Evolutionary conservation across 441 rosid species (phyloP).

Genomic region (Omphalea diandra): DNA sequence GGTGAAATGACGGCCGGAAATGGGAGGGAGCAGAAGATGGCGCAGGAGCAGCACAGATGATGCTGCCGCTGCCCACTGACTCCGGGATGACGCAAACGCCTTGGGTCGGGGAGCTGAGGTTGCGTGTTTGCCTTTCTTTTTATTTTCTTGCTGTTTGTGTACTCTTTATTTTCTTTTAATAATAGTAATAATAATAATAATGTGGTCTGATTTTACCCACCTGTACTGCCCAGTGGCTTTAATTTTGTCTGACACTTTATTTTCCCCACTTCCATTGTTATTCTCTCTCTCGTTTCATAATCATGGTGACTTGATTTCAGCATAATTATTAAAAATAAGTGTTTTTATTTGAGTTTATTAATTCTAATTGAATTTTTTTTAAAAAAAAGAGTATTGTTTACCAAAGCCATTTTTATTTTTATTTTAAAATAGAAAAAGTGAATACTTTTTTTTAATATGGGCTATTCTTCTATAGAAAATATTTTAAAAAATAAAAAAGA

Average conservation of each 20-base stretch:
- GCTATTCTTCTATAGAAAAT: too few relatives aligned
- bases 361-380: too few relatives aligned
- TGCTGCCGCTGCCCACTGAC: slow-evolving; percentile 12
- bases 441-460: too few relatives aligned
- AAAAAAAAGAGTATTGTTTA: background rate
- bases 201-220: background rate
- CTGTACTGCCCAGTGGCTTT: background rate
- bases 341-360: too few relatives aligned
- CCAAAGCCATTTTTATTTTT: background rate
- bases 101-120: background rate
- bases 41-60: slow-evolving; percentile 13
- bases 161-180: too few relatives aligned
- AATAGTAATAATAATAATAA: background rate
- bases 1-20: slow-evolving; percentile 35
- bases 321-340: too few relatives aligned
- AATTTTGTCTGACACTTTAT: background rate
- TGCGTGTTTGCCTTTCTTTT: slow-evolving; percentile 19
- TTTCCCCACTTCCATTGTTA: background rate
- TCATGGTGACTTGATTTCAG: too few relatives aligned
- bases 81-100: slow-evolving; percentile 25
- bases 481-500: too few relatives aligned
- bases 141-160: background rate
- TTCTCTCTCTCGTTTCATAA: too few relatives aligned
- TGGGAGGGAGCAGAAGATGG: background rate
- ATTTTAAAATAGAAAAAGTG: too few relatives aligned